Base-by-base conservation (phyloP, 129 eudicot genomes). In the Gnaphalium uliginosum region DNA sequence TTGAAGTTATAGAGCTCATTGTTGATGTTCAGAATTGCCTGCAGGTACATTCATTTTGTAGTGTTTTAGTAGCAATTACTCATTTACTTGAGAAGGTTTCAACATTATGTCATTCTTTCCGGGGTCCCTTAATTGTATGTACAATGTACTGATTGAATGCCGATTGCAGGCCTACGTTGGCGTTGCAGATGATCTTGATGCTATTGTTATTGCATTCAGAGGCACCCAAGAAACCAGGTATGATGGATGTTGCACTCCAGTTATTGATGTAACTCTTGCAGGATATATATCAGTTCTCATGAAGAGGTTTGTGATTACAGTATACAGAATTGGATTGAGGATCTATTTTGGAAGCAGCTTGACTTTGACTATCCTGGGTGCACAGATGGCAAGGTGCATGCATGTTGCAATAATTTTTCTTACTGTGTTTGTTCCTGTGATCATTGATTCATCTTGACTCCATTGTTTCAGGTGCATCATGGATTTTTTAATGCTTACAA, bases 141-240 rank as follows among this genome's bases (percentile, higher is more conserved):
- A 33, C 29, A 43, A 30, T 37, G 77, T 70, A 33, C 29, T 64
- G 51, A 59, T 65, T 73, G 71, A 37, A 82, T 61, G 8, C 37
- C 22, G 51, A 53, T 72, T 81, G 78, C 89, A 94, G 96, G 93
- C 93, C 72, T 94, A 87, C 87, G 99, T 94, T 79, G 99, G 99
- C 68, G 91, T 89, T 79, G 93, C 99, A 27, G 79, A 80, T 30
- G 89, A 89, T 84, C 96, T 83, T 46, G 78, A 91, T 81, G 96
- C 97, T 30, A 87, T 81, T 72, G 91, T 91, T 53, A 89, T 94
- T 83, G 97, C 99, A 69, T 94, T 94, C 74, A 84, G 99, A 79
- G 99, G 99, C 78, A 94, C 99, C 62, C 99, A 94, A 81, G 96
- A 87, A 83, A 65, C 72, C 83, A 94, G 96, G 97, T 91, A 69